Evolutionary conservation across 2,329 filamentous ascomycete genomes (phyloP).

Genomic region (Phoma sp.): DNA sequence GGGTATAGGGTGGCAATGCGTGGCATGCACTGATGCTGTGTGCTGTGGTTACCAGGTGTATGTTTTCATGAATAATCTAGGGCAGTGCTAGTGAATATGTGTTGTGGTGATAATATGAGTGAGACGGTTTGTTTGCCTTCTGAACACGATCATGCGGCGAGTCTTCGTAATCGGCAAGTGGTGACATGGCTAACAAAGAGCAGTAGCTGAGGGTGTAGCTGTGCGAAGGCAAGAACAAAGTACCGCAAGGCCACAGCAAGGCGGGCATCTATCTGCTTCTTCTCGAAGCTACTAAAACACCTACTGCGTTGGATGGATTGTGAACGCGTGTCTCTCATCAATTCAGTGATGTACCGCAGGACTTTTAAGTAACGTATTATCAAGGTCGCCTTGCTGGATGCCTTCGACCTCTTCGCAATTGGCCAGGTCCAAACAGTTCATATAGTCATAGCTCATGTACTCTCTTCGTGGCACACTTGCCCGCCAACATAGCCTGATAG

Average conservation of each 20-base stretch:
- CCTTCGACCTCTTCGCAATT: conserved; percentile 1
- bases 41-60: not conserved
- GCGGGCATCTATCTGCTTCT: not conserved
- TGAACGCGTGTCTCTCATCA: not conserved
- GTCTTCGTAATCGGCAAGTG: not conserved
- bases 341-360: not conserved
- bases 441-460: conserved; percentile 33
- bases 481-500: conserved; percentile 31
- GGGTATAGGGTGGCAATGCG: conserved; percentile 7
- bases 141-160: not conserved
- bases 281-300: not conserved
- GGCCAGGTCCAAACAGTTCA: conserved; percentile 27
- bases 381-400: not conserved
- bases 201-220: not conserved
- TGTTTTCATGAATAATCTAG: not conserved
- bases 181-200: not conserved
- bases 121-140: not conserved
- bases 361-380: not conserved
- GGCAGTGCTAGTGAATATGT: not conserved
- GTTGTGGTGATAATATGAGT: not conserved
- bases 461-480: conserved; percentile 24
- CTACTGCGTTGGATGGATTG: not conserved
- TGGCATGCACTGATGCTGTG: conserved; percentile 4
- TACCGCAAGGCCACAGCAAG: not conserved
- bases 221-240: not conserved